phyloP scores from a whole-genome alignment of 306 rosid species.

The Fagus sylvatica region DNA sequence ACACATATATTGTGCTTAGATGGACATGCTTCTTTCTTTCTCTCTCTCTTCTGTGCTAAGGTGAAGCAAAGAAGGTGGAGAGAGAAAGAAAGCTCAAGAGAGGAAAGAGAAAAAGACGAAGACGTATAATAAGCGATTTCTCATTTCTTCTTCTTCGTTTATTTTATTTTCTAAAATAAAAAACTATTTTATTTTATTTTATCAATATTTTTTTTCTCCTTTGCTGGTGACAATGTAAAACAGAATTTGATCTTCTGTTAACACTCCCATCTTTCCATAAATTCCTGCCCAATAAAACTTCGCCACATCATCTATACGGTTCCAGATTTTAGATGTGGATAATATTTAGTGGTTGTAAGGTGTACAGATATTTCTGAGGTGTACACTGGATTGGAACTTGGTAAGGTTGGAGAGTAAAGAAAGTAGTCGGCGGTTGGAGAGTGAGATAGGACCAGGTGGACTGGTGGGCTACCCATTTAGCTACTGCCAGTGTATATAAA shows the following conservation, averaged over 20 bases:
- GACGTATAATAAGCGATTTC: conserved; percentile 36
- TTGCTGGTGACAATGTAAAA: neutral
- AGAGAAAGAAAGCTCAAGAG: conserved; percentile 33
- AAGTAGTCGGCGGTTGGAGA: conserved; percentile 45
- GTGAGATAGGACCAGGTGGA: conserved; percentile 31
- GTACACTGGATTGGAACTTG: neutral
- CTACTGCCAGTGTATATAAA: neutral
- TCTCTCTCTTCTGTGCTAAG: conserved; percentile 33
- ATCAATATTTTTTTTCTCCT: no score
- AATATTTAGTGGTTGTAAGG: neutral
- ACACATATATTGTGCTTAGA: neutral
- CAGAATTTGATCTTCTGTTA: conserved; percentile 15
- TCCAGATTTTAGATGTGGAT: neutral
- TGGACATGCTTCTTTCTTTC: conserved; percentile 17
- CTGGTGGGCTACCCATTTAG: neutral
- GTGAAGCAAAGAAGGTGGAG: conserved; percentile 44
- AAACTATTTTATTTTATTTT: no score
- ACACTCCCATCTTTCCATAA: neutral
- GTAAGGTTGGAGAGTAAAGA: neutral
- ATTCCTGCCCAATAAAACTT: neutral
- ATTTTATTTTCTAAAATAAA: conserved; percentile 1
- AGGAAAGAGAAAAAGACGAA: conserved; percentile 17
- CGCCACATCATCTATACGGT: neutral
- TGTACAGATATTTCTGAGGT: neutral
- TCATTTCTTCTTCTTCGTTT: conserved; percentile 5